Conservation (phyloP, 1,139 yeast genomes). For the Candida anutae region DNA sequence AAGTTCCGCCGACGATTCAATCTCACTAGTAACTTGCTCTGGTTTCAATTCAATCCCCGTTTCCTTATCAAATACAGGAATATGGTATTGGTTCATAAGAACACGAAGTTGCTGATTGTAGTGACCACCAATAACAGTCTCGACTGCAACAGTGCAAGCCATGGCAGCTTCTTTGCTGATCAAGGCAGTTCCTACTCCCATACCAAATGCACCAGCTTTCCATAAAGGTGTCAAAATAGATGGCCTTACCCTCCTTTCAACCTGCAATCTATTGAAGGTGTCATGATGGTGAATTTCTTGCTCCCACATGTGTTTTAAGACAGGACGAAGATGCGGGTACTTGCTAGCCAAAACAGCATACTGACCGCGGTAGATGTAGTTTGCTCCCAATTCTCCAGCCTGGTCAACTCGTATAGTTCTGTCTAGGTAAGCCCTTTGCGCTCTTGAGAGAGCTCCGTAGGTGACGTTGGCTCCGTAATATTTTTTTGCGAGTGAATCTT, state of each 20-base stretch:
- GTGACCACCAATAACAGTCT: conserved; percentile 95
- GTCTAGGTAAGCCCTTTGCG: conserved; percentile 66
- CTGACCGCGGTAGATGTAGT: conserved; percentile 89
- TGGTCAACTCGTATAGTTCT: conserved; percentile 87
- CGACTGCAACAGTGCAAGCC: conserved; percentile 99
- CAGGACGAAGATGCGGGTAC: conserved; percentile 62
- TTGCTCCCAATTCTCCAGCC: conserved; percentile 98
- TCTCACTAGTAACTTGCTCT: conserved; percentile 18
- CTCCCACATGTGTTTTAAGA: conserved; percentile 95
- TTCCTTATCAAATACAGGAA: conserved; percentile 37
- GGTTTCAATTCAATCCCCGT: conserved; percentile 24
- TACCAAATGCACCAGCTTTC: conserved; percentile 82
- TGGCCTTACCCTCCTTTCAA: conserved; percentile 78
- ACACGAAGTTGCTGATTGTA: conserved; percentile 85
- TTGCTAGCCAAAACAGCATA: conserved; percentile 65
- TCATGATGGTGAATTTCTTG: conserved; percentile 88
- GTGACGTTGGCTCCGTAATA: conserved; percentile 17
- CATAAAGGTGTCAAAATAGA: conserved; percentile 86
- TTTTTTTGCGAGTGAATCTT: conserved; percentile 9
- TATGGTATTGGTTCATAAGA: conserved; percentile 51
- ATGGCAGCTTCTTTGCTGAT: conserved; percentile 93
- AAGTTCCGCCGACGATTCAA: conserved; percentile 46
- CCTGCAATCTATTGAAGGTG: conserved; percentile 74
- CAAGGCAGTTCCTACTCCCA: conserved; percentile 84
- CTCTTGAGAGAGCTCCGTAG: conserved; percentile 42